Conservation (phyloP, 225 moss, liverwort and hornwort genomes). For the Sphagnum tenellum region DNA sequence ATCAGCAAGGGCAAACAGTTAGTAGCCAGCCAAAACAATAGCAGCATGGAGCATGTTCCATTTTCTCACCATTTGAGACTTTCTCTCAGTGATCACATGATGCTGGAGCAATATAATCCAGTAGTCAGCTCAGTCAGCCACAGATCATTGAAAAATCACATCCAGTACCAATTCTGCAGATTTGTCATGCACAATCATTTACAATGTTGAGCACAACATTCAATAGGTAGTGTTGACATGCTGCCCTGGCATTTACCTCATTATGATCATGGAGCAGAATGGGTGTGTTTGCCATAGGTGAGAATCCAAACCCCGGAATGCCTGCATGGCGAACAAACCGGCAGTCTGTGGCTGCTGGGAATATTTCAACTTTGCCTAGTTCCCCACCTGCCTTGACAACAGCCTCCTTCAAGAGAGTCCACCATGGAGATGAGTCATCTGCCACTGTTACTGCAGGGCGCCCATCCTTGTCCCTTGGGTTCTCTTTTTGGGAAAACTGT, state of each 20-base stretch:
- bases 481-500: constrained; percentile 49
- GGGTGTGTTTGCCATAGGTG: constrained; percentile 89
- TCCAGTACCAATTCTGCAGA: no score
- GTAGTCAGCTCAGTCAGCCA: no score
- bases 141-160: no score
- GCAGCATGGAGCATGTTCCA: no score
- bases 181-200: no score
- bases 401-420: constrained; percentile 52
- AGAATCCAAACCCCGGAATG: constrained; percentile 69
- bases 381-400: constrained; percentile 66
- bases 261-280: constrained; percentile 80
- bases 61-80: no score
- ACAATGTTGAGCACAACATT: neutral
- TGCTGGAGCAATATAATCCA: no score
- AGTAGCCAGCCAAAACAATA: neutral
- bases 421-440: constrained; percentile 86
- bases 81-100: no score
- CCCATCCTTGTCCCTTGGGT: constrained; percentile 32
- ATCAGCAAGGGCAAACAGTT: neutral
- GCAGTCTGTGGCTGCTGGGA: constrained; percentile 61
- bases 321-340: constrained; percentile 49
- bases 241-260: constrained; percentile 35
- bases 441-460: constrained; percentile 26
- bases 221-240: neutral
- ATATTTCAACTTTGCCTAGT: constrained; percentile 60